Percentiles rank a stretch among this genome's conserved stretches.
Conservation (phyloP, 495 filamentous ascomycete genomes). For the Hyaloscypha hepaticicola region DNA sequence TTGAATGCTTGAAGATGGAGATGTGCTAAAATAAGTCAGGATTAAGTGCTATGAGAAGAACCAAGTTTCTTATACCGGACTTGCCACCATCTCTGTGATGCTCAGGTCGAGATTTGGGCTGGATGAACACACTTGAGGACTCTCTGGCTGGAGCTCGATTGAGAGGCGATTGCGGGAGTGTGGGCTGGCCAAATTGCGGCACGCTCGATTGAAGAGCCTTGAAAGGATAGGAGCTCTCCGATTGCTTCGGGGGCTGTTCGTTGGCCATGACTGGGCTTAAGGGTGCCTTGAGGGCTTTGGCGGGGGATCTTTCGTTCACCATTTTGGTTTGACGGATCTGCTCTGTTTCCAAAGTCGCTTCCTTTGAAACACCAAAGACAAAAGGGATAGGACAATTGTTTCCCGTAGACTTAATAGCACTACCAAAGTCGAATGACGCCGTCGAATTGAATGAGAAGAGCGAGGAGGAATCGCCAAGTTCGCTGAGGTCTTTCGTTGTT, state of each 20-base stretch:
- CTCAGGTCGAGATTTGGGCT: slow-evolving; percentile 28
- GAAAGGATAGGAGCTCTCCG: slow-evolving; percentile 1
- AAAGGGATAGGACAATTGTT: slow-evolving; percentile 23
- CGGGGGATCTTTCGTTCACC: slow-evolving; percentile 34
- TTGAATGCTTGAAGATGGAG: slow-evolving; percentile 28
- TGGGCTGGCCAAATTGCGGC: slow-evolving; percentile 30
- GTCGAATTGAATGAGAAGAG: slow-evolving; percentile 32
- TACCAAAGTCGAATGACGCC: slow-evolving; percentile 18
- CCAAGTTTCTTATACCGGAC: slow-evolving; percentile 1
- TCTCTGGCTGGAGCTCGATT: slow-evolving; percentile 20
- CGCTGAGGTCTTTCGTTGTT: slow-evolving; percentile 13
- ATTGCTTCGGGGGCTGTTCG: slow-evolving; percentile 11
- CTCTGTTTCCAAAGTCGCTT: background rate
- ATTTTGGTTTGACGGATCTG: slow-evolving; percentile 20
- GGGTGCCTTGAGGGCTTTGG: slow-evolving; percentile 29
- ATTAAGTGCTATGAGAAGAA: background rate
- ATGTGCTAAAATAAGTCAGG: slow-evolving; percentile 18
- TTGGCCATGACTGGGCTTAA: slow-evolving; percentile 19
- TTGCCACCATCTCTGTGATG: slow-evolving; percentile 24
- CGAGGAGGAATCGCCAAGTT: slow-evolving; percentile 36
- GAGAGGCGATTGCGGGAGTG: slow-evolving; percentile 29
- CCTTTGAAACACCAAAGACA: slow-evolving; percentile 12
- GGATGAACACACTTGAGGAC: slow-evolving; percentile 23
- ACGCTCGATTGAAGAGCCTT: slow-evolving; percentile 15
- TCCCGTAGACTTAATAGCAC: background rate